Evolutionary conservation across 371 early-diverging fungal genomes (phyloP).

Genomic region (Lichtheimia ornata): DNA sequence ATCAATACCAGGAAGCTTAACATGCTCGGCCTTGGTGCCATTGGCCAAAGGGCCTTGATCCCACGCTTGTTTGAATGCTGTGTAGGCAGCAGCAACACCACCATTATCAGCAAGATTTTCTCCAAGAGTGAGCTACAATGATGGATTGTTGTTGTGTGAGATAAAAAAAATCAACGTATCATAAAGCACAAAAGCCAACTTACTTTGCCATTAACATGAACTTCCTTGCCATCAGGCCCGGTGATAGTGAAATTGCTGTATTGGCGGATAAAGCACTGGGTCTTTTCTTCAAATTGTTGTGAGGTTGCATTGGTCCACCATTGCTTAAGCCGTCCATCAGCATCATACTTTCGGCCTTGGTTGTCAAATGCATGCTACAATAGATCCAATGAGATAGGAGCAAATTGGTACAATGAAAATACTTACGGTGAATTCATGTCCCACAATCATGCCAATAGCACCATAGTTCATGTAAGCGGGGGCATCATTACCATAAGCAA

Average conservation of each 20-base stretch:
- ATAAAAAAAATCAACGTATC: too few relatives aligned
- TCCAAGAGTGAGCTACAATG: constrained; percentile 51
- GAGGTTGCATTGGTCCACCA: constrained; percentile 71
- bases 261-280: constrained; percentile 69
- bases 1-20: constrained; percentile 56
- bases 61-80: constrained; percentile 25
- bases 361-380: constrained; percentile 53
- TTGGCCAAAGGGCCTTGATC: not conserved
- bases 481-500: constrained; percentile 39
- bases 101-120: constrained; percentile 84
- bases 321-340: constrained; percentile 34
- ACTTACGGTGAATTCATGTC: constrained; percentile 64
- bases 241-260: constrained; percentile 51
- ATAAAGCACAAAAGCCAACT: not conserved
- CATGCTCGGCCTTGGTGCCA: constrained; percentile 20
- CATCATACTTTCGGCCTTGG: constrained; percentile 58
- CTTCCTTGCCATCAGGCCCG: constrained; percentile 21
- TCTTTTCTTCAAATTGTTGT: constrained; percentile 46
- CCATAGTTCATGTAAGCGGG: constrained; percentile 64
- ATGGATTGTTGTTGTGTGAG: not conserved
- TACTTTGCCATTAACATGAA: constrained; percentile 54
- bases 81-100: constrained; percentile 50
- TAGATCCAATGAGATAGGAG: not conserved
- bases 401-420: not conserved
- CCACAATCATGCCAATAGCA: constrained; percentile 59